Base-by-base conservation (phyloP, 129 eudicot genomes). In the Dittrichia graveolens region DNA sequence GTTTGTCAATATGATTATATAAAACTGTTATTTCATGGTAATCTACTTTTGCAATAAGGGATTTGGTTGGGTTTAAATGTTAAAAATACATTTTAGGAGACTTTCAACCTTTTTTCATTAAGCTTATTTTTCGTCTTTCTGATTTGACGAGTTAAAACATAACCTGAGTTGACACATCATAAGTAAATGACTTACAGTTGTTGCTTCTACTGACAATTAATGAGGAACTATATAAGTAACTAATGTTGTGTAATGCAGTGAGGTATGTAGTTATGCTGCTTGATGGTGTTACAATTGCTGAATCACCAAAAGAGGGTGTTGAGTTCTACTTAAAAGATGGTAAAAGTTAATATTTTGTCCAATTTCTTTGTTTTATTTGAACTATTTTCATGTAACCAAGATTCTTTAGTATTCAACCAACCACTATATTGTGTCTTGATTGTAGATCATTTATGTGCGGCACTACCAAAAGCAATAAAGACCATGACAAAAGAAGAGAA, bases 401-500 rank as follows among this genome's bases (percentile, higher is more conserved):
- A n/a, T n/a, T n/a, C n/a, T n/a, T n/a, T n/a, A n/a, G n/a, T n/a
- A n/a, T n/a, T n/a, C n/a, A n/a, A n/a, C n/a, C n/a, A 19, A 53
- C 39, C 14, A 12, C 2, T 53, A 0, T 38, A 35, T 16, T 59
- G 49, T 72, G 34, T 74, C 31, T 75, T 16, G 54, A 10, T 61
- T 71, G 44, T 74, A 89, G 96, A 92, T 35, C 89, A 89, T 78
- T 76, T 89, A 31, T 78, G 88, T 73, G 72, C 85, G 13, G 96
- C 96, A 65, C 61, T 89, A 42, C 55, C 88, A 39, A 89, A 82
- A 84, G 92, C 88, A 12, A 47, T 89, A 34, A 86, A 84, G 83
- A 89, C 96, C 67, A 89, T 89, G 96, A 82, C 72, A 60, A 81
- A 69, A 59, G 86, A 82, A 74, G 96, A 89, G 65, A 86, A 75